phyloP scores from a whole-genome alignment of 805 yeast species.

The Wickerhamomyces silvicola region DNA sequence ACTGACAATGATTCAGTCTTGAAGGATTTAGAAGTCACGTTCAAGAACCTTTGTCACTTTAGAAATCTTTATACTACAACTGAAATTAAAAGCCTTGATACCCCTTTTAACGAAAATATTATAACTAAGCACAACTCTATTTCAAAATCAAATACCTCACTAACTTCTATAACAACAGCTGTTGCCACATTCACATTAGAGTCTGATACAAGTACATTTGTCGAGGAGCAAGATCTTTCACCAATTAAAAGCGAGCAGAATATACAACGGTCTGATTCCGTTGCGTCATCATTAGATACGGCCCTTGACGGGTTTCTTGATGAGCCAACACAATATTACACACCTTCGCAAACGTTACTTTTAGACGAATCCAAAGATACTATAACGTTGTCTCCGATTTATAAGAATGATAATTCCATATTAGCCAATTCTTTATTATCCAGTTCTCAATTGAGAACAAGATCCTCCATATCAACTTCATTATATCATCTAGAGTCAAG shows the following conservation, averaged over 20 bases:
- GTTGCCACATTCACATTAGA: slow-evolving; percentile 30
- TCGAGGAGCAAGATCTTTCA: slow-evolving; percentile 21
- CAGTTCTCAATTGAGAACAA: slow-evolving; percentile 3
- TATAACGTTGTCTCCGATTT: not conserved
- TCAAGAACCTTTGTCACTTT: slow-evolving; percentile 32
- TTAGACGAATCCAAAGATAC: slow-evolving; percentile 1
- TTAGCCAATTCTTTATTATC: not conserved
- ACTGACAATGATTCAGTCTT: slow-evolving; percentile 14
- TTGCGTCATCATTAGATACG: slow-evolving; percentile 17
- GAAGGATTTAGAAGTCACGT: slow-evolving; percentile 21
- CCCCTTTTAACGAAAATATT: too few species aligned
- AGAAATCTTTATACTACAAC: slow-evolving; percentile 30
- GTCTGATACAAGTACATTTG: slow-evolving; percentile 33
- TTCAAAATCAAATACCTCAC: slow-evolving; percentile 15
- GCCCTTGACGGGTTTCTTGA: slow-evolving; percentile 18
- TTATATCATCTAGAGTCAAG: slow-evolving; percentile 37
- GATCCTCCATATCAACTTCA: slow-evolving; percentile 17
- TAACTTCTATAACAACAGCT: slow-evolving; percentile 26
- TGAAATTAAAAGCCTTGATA: too few species aligned
- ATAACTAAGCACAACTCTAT: too few species aligned
- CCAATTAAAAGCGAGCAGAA: not conserved
- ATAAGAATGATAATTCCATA: slow-evolving; percentile 1
- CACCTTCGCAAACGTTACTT: slow-evolving; percentile 10
- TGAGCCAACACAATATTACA: slow-evolving; percentile 12
- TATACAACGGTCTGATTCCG: slow-evolving; percentile 7